Conservation (phyloP, 768 basidiomycete genomes). For the Amanita pallidorosea region DNA sequence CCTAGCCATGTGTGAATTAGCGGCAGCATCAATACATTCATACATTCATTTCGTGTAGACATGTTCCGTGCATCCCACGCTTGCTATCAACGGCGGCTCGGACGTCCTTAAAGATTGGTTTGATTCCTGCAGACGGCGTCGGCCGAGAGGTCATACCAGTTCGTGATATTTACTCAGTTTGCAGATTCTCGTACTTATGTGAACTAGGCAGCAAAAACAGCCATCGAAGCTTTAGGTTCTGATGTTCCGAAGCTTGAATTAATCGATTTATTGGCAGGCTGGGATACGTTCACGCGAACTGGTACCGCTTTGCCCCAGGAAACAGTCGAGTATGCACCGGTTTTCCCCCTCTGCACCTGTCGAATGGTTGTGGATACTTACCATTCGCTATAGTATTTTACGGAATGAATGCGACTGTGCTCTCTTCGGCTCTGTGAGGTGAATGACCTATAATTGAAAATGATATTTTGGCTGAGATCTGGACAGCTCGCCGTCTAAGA, state of each 20-base stretch:
- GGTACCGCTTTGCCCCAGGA: constrained; percentile 87
- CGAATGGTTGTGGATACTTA: background rate
- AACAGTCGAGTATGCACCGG: constrained; percentile 57
- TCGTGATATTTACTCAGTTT: constrained; percentile 4
- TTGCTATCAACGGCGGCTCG: constrained; percentile 44
- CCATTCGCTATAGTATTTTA: constrained; percentile 16
- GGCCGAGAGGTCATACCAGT: constrained; percentile 70
- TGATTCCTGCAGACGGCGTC: constrained; percentile 96
- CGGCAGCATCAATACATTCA: background rate
- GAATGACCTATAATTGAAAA: background rate
- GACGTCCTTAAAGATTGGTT: constrained; percentile 67
- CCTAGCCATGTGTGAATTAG: too few relatives aligned
- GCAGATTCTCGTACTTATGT: constrained; percentile 3
- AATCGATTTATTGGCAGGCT: constrained; percentile 80
- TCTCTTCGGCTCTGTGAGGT: constrained; percentile 95
- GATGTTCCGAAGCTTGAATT: constrained; percentile 88
- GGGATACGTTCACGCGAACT: constrained; percentile 80
- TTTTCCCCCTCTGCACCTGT: background rate
- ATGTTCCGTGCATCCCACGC: constrained; percentile 44
- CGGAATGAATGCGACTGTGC: constrained; percentile 83
- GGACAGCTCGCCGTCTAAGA: constrained; percentile 78
- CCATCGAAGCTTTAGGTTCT: constrained; percentile 82
- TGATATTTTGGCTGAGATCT: background rate
- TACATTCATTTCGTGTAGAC: background rate
- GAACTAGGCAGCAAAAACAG: constrained; percentile 73